Conservation (phyloP, 1,139 yeast genomes). For the Scheffersomyces segobiensis region DNA sequence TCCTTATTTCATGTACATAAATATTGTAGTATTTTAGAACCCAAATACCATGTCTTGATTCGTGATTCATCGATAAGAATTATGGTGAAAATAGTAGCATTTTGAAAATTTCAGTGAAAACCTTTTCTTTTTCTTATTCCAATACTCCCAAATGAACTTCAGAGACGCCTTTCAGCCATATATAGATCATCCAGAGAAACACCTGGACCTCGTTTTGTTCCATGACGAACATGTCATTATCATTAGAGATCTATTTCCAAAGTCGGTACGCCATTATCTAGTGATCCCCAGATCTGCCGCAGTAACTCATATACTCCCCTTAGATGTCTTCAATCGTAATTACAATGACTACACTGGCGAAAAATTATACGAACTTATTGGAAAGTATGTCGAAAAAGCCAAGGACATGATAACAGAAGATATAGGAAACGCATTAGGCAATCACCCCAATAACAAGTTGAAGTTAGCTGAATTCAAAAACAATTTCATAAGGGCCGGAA, state of each 20-base stretch:
- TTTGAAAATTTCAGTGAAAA: not conserved
- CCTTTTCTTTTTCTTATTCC: not conserved
- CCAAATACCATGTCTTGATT: not conserved
- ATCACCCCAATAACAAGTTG: conserved; percentile 5
- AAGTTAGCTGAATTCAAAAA: conserved; percentile 23
- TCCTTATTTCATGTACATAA: not conserved
- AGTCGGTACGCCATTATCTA: conserved; percentile 60
- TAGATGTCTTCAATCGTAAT: conserved; percentile 46
- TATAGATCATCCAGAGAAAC: conserved; percentile 29
- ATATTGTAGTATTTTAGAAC: not conserved
- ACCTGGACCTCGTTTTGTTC: conserved; percentile 29
- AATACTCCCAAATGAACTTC: conserved; percentile 29
- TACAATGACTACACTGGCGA: conserved; percentile 13
- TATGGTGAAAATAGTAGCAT: not conserved
- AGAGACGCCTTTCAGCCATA: conserved; percentile 34
- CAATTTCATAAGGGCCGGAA: conserved; percentile 55
- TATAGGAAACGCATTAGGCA: conserved; percentile 19
- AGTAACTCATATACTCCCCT: conserved; percentile 51
- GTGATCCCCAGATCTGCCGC: conserved; percentile 54
- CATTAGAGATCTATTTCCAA: conserved; percentile 63
- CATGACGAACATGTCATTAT: conserved; percentile 57
- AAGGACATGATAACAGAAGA: conserved; percentile 38
- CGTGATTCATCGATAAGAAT: not conserved
- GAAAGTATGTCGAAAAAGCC: conserved; percentile 44
- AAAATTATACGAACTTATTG: conserved; percentile 30